phyloP scores from a whole-genome alignment of 345 rosid genomes.

The Sisymbrium altissimum region DNA sequence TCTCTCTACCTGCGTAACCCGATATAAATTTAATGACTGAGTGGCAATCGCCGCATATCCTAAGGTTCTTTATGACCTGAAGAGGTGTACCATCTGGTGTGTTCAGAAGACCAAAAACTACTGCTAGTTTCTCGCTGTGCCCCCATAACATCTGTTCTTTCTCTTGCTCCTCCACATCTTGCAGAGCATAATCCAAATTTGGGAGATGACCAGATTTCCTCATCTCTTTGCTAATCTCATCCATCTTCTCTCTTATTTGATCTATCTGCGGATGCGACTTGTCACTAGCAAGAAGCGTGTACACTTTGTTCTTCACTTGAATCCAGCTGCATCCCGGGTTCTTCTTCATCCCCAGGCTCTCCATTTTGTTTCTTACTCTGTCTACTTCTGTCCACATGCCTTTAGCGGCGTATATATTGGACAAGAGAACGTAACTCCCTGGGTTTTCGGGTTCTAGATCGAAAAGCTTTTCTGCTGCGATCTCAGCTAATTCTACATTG shows the following conservation, averaged over 20 bases:
- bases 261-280: slow-evolving; percentile 40
- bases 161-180: slow-evolving; percentile 50
- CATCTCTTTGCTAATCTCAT: slow-evolving; percentile 40
- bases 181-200: slow-evolving; percentile 35
- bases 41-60: slow-evolving; percentile 63
- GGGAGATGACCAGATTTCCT: slow-evolving; percentile 35
- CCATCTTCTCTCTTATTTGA: slow-evolving; percentile 38
- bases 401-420: slow-evolving; percentile 60
- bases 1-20: slow-evolving; percentile 39
- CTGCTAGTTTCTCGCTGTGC: slow-evolving; percentile 65
- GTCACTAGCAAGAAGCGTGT: slow-evolving; percentile 51
- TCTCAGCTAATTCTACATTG: slow-evolving; percentile 40
- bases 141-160: slow-evolving; percentile 57
- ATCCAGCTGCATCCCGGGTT: slow-evolving; percentile 79
- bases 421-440: slow-evolving; percentile 58
- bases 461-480: slow-evolving; percentile 49
- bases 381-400: slow-evolving; percentile 55
- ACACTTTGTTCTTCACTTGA: slow-evolving; percentile 46
- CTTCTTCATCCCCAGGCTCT: slow-evolving; percentile 49
- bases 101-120: slow-evolving; percentile 51
- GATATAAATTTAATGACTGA: slow-evolving; percentile 43
- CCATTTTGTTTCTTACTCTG: slow-evolving; percentile 52
- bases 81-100: slow-evolving; percentile 50
- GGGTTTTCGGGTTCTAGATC: slow-evolving; percentile 56
- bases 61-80: slow-evolving; percentile 65